These are phyloP conservation scores for Suillus variegatus DNA, from an alignment of 768 basidiomycete genomes.

Conservation along the genomic window DNA sequence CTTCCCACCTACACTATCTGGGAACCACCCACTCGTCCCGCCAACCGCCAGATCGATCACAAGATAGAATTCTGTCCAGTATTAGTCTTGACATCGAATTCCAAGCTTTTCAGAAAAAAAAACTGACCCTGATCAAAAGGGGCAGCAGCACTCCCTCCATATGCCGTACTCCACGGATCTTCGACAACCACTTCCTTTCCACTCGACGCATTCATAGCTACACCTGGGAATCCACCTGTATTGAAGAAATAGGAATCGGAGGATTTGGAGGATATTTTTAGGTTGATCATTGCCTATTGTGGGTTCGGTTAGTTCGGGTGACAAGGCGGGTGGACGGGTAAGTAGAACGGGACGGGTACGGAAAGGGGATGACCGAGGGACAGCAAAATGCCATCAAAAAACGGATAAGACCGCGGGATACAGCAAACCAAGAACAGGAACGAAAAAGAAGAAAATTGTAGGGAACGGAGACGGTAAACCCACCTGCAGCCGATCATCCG, in stretches of 20 bases:
- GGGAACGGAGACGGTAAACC: not conserved
- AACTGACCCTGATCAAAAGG: constrained; percentile 48
- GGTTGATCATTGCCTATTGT: constrained; percentile 47
- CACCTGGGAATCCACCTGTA: constrained; percentile 51
- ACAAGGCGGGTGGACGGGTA: too few relatives aligned
- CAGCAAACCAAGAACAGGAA: not conserved
- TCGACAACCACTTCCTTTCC: constrained; percentile 39
- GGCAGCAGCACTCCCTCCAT: constrained; percentile 46
- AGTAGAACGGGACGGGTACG: not conserved
- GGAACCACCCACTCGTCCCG: constrained; percentile 64
- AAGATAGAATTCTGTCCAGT: constrained; percentile 67
- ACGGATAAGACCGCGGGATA: not conserved
- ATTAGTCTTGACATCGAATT: constrained; percentile 7
- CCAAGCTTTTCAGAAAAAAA: not conserved
- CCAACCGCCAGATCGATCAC: constrained; percentile 82
- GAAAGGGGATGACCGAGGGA: not conserved
- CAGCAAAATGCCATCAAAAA: not conserved
- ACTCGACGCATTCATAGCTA: constrained; percentile 44
- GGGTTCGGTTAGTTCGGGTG: too few relatives aligned
- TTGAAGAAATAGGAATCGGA: constrained; percentile 53
- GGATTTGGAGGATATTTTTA: constrained; percentile 40
- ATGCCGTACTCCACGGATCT: constrained; percentile 51
- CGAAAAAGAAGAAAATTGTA: too few relatives aligned
- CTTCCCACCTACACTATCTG: constrained; percentile 52
- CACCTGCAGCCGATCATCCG: constrained; percentile 46